Evolutionary conservation across 495 filamentous ascomycete species (phyloP), one percentile per base, ranked within the genome.

Genomic region (Astrothelium macrocarpum): DNA sequence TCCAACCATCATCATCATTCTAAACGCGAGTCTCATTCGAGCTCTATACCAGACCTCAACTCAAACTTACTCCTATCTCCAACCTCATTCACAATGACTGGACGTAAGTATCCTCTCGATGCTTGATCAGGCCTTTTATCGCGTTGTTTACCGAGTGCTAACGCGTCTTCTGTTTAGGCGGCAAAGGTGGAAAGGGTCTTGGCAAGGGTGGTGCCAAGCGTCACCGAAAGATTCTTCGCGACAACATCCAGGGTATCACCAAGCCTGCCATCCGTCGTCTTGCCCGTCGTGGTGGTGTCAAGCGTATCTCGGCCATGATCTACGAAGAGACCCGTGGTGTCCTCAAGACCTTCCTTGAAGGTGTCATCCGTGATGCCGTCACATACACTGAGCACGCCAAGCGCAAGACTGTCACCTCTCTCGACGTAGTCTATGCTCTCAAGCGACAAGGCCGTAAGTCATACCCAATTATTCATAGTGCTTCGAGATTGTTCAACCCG

Each of bases 201-300:
- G 77, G 77, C 64, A 79, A 79, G 71, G 77, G 77, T 71, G 85
- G 85, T 70, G 85, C 85, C 73, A 88, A 88, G 84, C 85, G 85
- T 79, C 77, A 79, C 70, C 68, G 77, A 32, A 79, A 79, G 76
- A 79, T 79, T 68, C 67, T 79, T 64, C 75, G 77, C 65, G 77
- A 79, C 76, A 79, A 79, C 77, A 85, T 88, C 77, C 86, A 86
- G 82, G 94, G 94, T 84, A 99, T 99, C 80, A 99, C 94, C 78
- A 99, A 99, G 90, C 94, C 94, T 77, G 94, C 94, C 76, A 99
- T 99, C 83, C 91, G 94, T 78, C 95, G 94, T 95, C 94, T 99
- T 78, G 94, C 94, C 65, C 75, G 75, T 71, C 75, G 75, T 76
- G 75, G 75, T 62, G 75, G 75, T 77, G 75, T 77, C 69, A 77